Evolutionary conservation across 1,284 basidiomycete species (phyloP).

Genomic region (Trichosporon coremiiforme): DNA sequence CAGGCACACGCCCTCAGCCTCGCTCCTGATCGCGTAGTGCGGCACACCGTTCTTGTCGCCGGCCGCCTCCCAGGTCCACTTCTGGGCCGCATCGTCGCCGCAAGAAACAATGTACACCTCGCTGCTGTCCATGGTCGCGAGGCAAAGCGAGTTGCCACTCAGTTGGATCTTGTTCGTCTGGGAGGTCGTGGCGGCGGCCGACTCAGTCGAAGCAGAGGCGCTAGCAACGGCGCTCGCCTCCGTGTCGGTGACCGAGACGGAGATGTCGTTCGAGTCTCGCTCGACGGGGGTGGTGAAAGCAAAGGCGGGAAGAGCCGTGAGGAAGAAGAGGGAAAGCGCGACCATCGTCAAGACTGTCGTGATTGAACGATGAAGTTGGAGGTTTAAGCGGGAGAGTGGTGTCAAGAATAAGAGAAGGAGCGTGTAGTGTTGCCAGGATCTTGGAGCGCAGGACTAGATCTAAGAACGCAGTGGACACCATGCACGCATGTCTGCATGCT

Average conservation of each 20-base stretch:
- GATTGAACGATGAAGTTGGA: neutral
- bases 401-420: neutral
- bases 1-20: constrained; percentile 1
- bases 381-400: neutral
- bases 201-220: neutral
- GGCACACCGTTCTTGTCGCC: neutral
- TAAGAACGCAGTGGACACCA: neutral
- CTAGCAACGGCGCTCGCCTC: neutral
- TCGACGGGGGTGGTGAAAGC: neutral
- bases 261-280: neutral
- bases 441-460: neutral
- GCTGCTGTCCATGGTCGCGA: neutral
- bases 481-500: neutral
- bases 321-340: neutral
- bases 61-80: constrained; percentile 1
- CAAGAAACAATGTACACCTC: neutral
- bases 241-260: neutral
- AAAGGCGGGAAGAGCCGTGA: neutral
- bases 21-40: neutral
- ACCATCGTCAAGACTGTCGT: neutral
- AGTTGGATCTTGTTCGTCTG: neutral
- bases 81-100: neutral
- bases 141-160: neutral
- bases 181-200: neutral
- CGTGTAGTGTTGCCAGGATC: neutral